Evolutionary conservation across 2,329 filamentous ascomycete genomes (phyloP).

Genomic region (Pseudogymnoascus sp.): DNA sequence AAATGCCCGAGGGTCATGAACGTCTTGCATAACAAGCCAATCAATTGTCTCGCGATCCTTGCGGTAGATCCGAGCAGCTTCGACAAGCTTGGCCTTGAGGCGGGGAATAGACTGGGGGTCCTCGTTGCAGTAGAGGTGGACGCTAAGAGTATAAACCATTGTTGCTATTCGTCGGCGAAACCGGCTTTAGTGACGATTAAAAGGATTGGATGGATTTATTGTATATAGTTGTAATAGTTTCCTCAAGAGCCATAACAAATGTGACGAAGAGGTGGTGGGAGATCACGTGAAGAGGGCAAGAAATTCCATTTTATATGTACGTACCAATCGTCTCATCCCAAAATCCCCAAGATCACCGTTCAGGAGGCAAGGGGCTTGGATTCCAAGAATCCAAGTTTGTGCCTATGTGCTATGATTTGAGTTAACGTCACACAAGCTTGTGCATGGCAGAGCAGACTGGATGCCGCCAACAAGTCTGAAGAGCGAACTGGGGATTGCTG

Average conservation of each 20-base stretch:
- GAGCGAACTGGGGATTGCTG: not conserved
- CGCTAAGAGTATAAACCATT: conserved; percentile 63
- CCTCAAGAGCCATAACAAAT: not conserved
- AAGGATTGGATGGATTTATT: not conserved
- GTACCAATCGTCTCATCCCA: not conserved
- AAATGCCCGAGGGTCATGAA: conserved; percentile 59
- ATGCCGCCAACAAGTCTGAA: not conserved
- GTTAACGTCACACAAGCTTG: not conserved
- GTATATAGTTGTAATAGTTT: not conserved
- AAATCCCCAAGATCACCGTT: not conserved
- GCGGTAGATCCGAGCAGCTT: conserved; percentile 65
- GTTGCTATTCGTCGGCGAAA: not conserved
- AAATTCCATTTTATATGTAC: not conserved
- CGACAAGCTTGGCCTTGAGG: conserved; percentile 63
- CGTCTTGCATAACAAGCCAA: conserved; percentile 74
- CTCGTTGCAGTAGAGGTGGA: conserved; percentile 62
- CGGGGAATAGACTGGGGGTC: conserved; percentile 56
- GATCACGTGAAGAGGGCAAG: not conserved
- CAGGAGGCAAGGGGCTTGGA: not conserved
- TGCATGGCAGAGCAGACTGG: not conserved
- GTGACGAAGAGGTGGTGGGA: not conserved
- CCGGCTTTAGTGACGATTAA: not conserved
- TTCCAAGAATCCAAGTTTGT: not conserved
- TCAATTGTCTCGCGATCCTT: conserved; percentile 62
- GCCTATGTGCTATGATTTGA: not conserved